Evolutionary conservation across 164 flowering plant species (phyloP), one percentile per base, ranked within the genome.

Genomic region (Vitis riparia): DNA sequence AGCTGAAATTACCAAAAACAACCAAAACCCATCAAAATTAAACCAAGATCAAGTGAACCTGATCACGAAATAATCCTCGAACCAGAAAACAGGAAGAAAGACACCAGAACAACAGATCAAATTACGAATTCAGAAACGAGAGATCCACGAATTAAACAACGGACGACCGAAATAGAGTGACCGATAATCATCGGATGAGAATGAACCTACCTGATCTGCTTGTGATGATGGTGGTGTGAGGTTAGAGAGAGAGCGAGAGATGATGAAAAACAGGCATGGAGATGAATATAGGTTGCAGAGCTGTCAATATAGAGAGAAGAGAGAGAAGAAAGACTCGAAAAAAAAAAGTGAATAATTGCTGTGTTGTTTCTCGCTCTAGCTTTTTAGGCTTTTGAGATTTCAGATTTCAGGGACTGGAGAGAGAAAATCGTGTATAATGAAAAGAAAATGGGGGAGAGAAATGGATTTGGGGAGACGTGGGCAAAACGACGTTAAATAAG

Each of bases 341-440:
- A 74, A 74, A 47, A 71, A 59, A 79, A 68, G 73, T 63, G 80
- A 79, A 76, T 79, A 49, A 81, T 78, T 79, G 81, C 64, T 11
- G 49, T 50, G 62, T 60, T 51, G 47, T 66, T 65, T 75, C 81
- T 71, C 75, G 79, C 66, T 78, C 68, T 56, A 69, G 63, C 81
- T 72, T 73, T 75, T 70, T 62, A 50, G 44, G 53, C 63, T 66
- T 66, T 72, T 62, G 64, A 65, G 66, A 66, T 56, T 62, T 71
- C 44, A 37, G 44, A 37, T 37, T 37, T 37, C 44, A 37, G 44
- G 44, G 6, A 3, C 44, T 37, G 44, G 44, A 37, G 44, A 37
- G 44, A 37, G 44, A 37, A 37, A 37, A 37, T 37, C 44, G 44
- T 1, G 6, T 37, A 0, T 37, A 37, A 37, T 37, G 44, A 37